These are phyloP conservation scores for Diversispora eburnea DNA, from an alignment of 192 early-diverging fungal species.

Conservation along the genomic window DNA sequence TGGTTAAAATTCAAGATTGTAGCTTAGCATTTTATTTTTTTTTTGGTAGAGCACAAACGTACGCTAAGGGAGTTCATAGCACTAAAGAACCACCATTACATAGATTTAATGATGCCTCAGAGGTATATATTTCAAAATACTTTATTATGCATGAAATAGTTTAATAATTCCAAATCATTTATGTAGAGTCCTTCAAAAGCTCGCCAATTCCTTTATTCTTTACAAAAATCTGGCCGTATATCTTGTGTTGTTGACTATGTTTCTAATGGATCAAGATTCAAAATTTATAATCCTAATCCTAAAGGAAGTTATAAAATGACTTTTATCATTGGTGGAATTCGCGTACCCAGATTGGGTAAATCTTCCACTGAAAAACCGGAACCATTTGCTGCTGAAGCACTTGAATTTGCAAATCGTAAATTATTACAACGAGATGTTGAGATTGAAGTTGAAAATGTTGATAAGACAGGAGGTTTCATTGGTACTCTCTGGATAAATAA, in stretches of 20 bases:
- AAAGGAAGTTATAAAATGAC: constrained; percentile 81
- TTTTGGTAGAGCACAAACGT: constrained; percentile 53
- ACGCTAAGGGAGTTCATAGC: constrained; percentile 77
- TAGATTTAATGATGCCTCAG: constrained; percentile 79
- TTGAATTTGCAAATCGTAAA: constrained; percentile 58
- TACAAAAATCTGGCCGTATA: constrained; percentile 76
- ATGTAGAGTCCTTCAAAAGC: constrained; percentile 72
- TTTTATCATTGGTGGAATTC: constrained; percentile 81
- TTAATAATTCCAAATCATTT: neutral
- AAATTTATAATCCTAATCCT: constrained; percentile 83
- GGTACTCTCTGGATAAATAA: constrained; percentile 75
- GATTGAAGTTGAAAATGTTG: constrained; percentile 79
- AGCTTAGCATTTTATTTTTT: neutral
- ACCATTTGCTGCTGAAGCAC: constrained; percentile 81
- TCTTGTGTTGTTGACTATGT: constrained; percentile 87
- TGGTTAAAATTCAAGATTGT: neutral
- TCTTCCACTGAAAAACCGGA: constrained; percentile 69
- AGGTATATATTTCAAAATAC: constrained; percentile 31
- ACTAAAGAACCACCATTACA: constrained; percentile 73
- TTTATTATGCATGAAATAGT: neutral
- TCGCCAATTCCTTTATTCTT: constrained; percentile 76
- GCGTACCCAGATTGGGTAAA: constrained; percentile 77
- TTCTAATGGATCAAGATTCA: constrained; percentile 77
- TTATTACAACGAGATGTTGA: constrained; percentile 92
- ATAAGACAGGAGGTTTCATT: constrained; percentile 92